A percentile compares a stretch with the other conserved stretches of the same genome.
phyloP scores from a whole-genome alignment of 371 early-diverging fungal species.

The Lichtheimia corymbifera region DNA sequence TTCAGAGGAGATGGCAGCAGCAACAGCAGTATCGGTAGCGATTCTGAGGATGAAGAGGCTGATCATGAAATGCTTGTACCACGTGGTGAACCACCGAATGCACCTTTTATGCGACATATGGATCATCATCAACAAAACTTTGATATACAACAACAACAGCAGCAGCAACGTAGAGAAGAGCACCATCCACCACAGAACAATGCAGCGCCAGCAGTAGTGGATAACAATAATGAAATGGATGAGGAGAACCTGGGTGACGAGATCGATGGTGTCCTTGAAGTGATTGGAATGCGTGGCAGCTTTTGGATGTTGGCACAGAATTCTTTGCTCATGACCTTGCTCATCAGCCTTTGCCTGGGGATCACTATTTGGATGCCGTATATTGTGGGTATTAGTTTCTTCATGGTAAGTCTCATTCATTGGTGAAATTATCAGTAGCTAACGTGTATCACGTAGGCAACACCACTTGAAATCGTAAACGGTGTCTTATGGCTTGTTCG shows the following conservation, averaged over 20 bases:
- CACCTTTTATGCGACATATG: constrained; percentile 6
- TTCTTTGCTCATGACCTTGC: constrained; percentile 67
- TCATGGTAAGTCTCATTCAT: constrained; percentile 13
- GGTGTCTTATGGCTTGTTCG: constrained; percentile 11
- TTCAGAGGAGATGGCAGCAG: no score
- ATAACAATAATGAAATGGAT: constrained; percentile 29
- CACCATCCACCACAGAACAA: not conserved
- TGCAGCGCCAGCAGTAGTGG: not conserved
- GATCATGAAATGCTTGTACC: not conserved
- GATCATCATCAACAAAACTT: constrained; percentile 7
- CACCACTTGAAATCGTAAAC: constrained; percentile 10
- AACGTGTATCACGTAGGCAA: not conserved
- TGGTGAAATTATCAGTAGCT: not conserved
- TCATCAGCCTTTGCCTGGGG: constrained; percentile 71
- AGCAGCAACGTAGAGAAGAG: constrained; percentile 49
- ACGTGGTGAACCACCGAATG: constrained; percentile 13
- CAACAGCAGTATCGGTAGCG: no score
- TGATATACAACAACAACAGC: constrained; percentile 17
- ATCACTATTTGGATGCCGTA: constrained; percentile 79
- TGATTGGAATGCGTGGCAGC: constrained; percentile 86
- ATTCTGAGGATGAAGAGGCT: constrained; percentile 5
- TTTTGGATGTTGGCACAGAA: constrained; percentile 70
- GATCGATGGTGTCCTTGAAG: constrained; percentile 78
- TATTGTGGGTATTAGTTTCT: constrained; percentile 57
- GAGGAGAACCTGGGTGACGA: constrained; percentile 69